Conservation (phyloP, 176 grass and related monocot species). For the Raddia guianensis region DNA sequence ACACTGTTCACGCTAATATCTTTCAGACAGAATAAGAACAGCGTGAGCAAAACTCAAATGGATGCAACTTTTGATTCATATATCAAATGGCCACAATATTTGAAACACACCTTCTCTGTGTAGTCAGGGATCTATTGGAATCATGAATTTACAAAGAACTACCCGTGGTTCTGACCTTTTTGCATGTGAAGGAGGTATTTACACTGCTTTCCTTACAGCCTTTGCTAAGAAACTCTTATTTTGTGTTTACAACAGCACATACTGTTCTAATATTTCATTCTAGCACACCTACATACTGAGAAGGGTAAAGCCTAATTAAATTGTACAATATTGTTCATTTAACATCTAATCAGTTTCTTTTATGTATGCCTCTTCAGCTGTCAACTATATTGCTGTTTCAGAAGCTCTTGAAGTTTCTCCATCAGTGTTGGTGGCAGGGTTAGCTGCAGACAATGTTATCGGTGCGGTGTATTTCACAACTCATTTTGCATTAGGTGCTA, state of each 20-base stretch:
- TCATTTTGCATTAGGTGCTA: constrained; percentile 68
- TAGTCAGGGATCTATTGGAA: no score
- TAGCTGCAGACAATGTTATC: constrained; percentile 82
- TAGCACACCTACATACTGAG: neutral
- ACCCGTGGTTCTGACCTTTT: no score
- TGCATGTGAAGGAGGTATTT: neutral
- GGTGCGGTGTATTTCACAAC: constrained; percentile 77
- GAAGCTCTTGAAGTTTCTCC: constrained; percentile 67
- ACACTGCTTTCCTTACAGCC: neutral
- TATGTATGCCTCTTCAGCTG: constrained; percentile 53
- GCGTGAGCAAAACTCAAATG: no score
- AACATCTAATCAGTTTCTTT: neutral
- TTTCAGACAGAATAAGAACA: no score
- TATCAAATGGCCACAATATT: no score
- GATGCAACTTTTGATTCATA: no score
- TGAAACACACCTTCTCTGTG: no score
- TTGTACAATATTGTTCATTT: neutral
- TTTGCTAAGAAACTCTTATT: neutral
- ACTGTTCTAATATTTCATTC: neutral
- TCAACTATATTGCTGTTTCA: constrained; percentile 78
- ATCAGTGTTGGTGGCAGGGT: constrained; percentile 66
- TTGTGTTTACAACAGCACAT: neutral
- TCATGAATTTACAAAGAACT: no score
- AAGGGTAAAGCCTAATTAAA: neutral
- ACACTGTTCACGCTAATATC: no score